Evolutionary conservation across 2,329 filamentous ascomycete species (phyloP), one percentile per base, ranked within the genome.

Genomic region (Calonectria pteridis): DNA sequence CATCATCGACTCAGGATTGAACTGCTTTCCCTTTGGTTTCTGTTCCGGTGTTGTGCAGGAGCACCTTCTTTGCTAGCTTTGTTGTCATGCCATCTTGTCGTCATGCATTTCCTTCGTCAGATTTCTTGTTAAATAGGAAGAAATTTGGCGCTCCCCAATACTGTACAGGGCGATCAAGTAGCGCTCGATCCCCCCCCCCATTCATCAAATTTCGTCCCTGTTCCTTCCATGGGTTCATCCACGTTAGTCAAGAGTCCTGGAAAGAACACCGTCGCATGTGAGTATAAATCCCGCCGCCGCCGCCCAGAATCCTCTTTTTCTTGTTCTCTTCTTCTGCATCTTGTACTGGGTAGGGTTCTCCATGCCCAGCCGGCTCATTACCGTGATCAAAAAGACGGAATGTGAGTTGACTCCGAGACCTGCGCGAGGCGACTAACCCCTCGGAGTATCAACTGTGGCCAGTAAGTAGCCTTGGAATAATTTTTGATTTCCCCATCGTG

Each of bases 351-450:
- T n/a, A 9, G 18, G n/a, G n/a, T n/a, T 20, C 18, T 9, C 10
- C 9, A 7, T 10, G 13, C 14, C 14, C 0, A 2, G 6, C 37
- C 18, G 59, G 64, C 49, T 29, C 64, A 29, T 53, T 51, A 23
- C 23, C 20, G 49, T 28, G 64, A 6, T 67, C 64, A 55, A 67
- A 35, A 67, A 23, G 63, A 28, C 26, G 49, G 49, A 33, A 51
- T 23, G 23, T 4, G 49, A 29, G 64, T 67, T 55, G 64, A 23
- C 18, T 67, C 49, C 9, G 49, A 43, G 46, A 11, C n/a, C 29
- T 67, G 64, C 35, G 49, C 55, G 49, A 67, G 64, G 31, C 49
- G 49, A 43, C 64, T 43, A 55, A 55, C 35, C 64, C 46, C 49
- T 67, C 33, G 23, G 35, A 55, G 49, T 40, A n/a, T 20, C 33